Percentiles rank a stretch among this genome's conserved stretches.
Conservation (phyloP, 805 yeast species). For the Metschnikowia sp. region DNA sequence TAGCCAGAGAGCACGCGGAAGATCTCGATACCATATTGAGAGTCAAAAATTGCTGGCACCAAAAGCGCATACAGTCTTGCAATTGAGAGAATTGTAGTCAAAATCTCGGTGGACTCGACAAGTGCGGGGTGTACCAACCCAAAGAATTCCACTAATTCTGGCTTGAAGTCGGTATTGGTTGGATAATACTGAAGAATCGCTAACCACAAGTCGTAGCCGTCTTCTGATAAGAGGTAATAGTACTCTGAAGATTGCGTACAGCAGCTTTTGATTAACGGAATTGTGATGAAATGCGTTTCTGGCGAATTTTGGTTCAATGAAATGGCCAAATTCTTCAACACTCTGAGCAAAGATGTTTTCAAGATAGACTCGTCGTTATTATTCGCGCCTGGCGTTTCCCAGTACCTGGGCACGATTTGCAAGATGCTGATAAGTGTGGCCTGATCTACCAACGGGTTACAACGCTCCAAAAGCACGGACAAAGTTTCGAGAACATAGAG, state of each 20-base stretch:
- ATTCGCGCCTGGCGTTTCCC: constrained; percentile 60
- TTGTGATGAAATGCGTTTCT: constrained; percentile 49
- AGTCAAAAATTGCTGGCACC: constrained; percentile 38
- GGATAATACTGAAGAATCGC: constrained; percentile 64
- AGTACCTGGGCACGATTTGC: constrained; percentile 60
- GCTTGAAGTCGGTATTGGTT: constrained; percentile 23
- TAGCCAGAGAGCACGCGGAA: constrained; percentile 53
- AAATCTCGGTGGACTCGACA: constrained; percentile 67
- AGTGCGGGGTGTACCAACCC: constrained; percentile 57
- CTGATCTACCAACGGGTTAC: constrained; percentile 59
- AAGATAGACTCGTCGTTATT: constrained; percentile 33
- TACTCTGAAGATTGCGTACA: constrained; percentile 42
- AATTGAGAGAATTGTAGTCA: constrained; percentile 60
- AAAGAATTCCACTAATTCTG: constrained; percentile 43
- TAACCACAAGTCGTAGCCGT: constrained; percentile 85
- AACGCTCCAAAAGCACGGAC: constrained; percentile 56
- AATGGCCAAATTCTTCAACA: constrained; percentile 52
- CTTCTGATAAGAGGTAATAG: constrained; percentile 68
- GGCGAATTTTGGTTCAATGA: constrained; percentile 54
- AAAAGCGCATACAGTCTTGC: constrained; percentile 59
- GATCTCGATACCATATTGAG: constrained; percentile 35
- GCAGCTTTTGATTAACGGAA: constrained; percentile 67
- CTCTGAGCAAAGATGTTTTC: constrained; percentile 42
- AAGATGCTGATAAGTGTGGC: constrained; percentile 51
- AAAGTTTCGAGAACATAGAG: constrained; percentile 68